Base-by-base conservation (phyloP, 2,329 filamentous ascomycete genomes). In the Acephala macrosclerotiorum region DNA sequence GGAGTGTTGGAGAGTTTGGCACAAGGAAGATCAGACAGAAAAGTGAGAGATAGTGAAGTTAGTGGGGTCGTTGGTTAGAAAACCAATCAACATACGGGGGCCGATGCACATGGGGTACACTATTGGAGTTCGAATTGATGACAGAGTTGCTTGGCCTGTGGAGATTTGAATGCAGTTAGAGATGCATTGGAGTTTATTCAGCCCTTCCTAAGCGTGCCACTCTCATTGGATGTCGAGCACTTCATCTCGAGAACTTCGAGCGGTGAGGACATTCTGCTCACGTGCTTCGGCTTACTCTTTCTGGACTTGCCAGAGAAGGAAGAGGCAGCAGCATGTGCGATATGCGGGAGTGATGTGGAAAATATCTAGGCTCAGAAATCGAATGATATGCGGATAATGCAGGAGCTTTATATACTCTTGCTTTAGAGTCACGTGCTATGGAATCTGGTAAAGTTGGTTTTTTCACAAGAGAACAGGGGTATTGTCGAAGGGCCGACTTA, bases 1-100 rank as follows among this genome's bases (percentile, higher is more conserved):
- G 64, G 64, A 61, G 59, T 29, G 51, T 12, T 59, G 49, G 20
- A 9, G 40, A 35, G 36, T 59, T 59, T 45, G 26, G 36, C 22
- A 38, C 38, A 64, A 36, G 26, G 14, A 49, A 45, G 33, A 59
- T 66, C 22, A 42, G 33, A 26, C 35, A 51, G 22, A 8, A 8
- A 29, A 16, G 25, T 8, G 26, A 56, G 11, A 25, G 25, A 12
- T n/a, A n/a, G n/a, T n/a, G n/a, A n/a, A n/a, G n/a, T n/a, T n/a
- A 22, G 12, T 12, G 14, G 18, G 25, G 14, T 33, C 33, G 25
- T 33, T 25, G 6, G 26, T 12, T 7, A 35, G 12, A 7, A 26
- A 12, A 14, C 29, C 29, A 57, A 36, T 40, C 11, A 25, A 1
- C 11, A 4, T 20, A 51, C 6, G 55, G 12, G 29, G 22, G 14